These are phyloP conservation scores for Pyronema omphalodes DNA, from an alignment of 495 filamentous ascomycete species.

Conservation along the genomic window DNA sequence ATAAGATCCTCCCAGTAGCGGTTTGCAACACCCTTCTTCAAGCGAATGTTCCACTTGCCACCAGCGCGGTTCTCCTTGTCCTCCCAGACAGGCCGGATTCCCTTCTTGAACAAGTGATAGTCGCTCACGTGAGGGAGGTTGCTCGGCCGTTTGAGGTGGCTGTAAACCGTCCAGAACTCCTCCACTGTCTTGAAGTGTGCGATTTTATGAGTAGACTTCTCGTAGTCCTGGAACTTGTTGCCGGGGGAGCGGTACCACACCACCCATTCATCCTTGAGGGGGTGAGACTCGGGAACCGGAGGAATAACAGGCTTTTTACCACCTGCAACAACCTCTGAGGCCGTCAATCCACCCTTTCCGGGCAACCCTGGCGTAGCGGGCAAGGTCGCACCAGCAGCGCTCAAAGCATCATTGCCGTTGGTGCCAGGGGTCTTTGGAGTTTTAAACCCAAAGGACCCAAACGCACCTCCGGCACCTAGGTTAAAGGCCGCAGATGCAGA, in stretches of 20 bases:
- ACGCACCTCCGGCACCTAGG: conserved; percentile 70
- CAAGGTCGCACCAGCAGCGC: conserved; percentile 8
- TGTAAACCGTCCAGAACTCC: conserved; percentile 84
- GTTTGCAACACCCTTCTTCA: conserved; percentile 93
- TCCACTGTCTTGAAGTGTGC: conserved; percentile 66
- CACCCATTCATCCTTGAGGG: conserved; percentile 74
- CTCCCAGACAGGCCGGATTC: conserved; percentile 94
- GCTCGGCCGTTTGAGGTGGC: conserved; percentile 78
- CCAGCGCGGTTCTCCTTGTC: conserved; percentile 91
- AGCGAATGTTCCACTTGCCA: conserved; percentile 87
- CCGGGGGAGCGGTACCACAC: conserved; percentile 91
- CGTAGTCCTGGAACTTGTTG: conserved; percentile 81
- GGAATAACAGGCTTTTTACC: conserved; percentile 41
- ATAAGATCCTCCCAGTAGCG: conserved; percentile 96
- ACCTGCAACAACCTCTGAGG: conserved; percentile 35
- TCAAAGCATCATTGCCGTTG: conserved; percentile 43
- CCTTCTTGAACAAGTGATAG: conserved; percentile 96
- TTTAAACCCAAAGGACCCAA: conserved; percentile 87
- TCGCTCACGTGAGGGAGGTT: conserved; percentile 80
- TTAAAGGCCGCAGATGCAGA: conserved; percentile 86
- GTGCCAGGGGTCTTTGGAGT: conserved; percentile 77
- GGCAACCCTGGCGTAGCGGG: conserved; percentile 15
- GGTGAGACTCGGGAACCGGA: conserved; percentile 31
- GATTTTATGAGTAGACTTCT: conserved; percentile 81
- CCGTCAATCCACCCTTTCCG: conserved; percentile 18